A percentile compares a stretch with the other conserved stretches of the same genome.
These are phyloP conservation scores for Cinnamomum micranthum DNA, from an alignment of 164 flowering plant genomes.

Conservation along the genomic window DNA sequence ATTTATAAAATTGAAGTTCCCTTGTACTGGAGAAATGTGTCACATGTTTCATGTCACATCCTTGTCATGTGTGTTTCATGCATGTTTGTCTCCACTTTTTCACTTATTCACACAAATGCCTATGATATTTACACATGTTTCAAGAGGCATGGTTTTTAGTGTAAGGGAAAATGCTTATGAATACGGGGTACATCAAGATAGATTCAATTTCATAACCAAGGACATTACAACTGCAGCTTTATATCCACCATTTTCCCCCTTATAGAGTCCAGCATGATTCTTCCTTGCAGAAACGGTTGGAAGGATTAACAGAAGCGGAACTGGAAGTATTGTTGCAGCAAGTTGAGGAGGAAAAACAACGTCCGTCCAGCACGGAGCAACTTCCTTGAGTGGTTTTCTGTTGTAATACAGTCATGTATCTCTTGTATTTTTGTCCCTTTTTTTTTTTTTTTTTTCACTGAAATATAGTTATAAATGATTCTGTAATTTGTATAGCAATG, in stretches of 20 bases:
- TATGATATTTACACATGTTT: not conserved
- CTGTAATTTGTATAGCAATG: constrained; percentile 11
- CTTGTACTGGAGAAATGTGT: not conserved
- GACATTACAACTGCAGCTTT: not conserved
- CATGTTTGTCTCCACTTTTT: not conserved
- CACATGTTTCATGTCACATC: not conserved
- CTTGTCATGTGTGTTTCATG: not conserved
- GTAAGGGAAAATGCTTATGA: not conserved
- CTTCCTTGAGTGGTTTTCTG: constrained; percentile 17
- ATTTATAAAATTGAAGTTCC: not conserved
- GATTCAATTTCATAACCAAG: not conserved
- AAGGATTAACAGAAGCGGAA: constrained; percentile 84
- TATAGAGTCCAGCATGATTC: not conserved
- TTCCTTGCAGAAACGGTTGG: constrained; percentile 69
- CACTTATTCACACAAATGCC: not conserved
- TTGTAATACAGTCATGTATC: not conserved
- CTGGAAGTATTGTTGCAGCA: constrained; percentile 73
- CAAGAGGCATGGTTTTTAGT: too few relatives aligned
- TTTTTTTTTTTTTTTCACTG: not conserved
- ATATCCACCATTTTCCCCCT: not conserved
- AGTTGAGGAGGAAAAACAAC: constrained; percentile 85
- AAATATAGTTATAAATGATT: not conserved
- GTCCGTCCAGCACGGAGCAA: constrained; percentile 42
- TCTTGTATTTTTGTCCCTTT: not conserved
- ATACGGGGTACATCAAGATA: not conserved